These are phyloP conservation scores for Huntiella moniliformis DNA, from an alignment of 2,329 filamentous ascomycete genomes.

Conservation along the genomic window DNA sequence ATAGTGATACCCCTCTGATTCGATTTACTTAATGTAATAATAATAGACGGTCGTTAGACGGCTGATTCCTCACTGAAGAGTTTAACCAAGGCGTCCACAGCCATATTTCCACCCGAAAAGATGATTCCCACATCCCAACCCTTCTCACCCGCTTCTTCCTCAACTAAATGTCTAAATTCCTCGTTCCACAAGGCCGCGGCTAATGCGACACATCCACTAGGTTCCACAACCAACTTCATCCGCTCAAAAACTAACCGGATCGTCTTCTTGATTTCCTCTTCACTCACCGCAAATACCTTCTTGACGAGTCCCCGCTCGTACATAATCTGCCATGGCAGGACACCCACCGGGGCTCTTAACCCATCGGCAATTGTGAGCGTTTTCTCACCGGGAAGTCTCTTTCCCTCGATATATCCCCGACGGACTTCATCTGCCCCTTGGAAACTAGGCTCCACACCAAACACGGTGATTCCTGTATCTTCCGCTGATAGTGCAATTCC, in stretches of 20 bases:
- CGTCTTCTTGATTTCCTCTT: constrained; percentile 63
- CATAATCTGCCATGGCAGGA: constrained; percentile 59
- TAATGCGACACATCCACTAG: constrained; percentile 65
- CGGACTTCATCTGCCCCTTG: constrained; percentile 70
- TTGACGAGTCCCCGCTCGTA: constrained; percentile 49
- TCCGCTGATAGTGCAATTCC: constrained; percentile 63
- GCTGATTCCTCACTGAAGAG: constrained; percentile 22
- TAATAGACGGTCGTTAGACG: not conserved
- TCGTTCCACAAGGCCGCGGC: constrained; percentile 73
- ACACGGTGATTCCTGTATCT: constrained; percentile 55
- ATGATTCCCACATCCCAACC: constrained; percentile 55
- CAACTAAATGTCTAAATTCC: constrained; percentile 55
- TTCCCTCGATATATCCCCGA: constrained; percentile 45
- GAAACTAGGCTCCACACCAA: constrained; percentile 69
- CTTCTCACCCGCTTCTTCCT: constrained; percentile 47
- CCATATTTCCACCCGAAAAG: constrained; percentile 42
- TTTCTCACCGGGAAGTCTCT: constrained; percentile 48
- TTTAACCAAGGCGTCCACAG: constrained; percentile 31
- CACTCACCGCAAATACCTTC: constrained; percentile 54
- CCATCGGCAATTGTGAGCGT: constrained; percentile 78
- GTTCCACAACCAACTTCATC: constrained; percentile 82
- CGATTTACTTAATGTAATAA: not conserved
- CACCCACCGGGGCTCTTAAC: constrained; percentile 63
- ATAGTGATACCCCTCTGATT: not conserved
- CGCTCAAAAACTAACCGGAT: constrained; percentile 67